Evolutionary conservation across 2,329 filamentous ascomycete species (phyloP).

Genomic region (Tricladium varicosporioides): DNA sequence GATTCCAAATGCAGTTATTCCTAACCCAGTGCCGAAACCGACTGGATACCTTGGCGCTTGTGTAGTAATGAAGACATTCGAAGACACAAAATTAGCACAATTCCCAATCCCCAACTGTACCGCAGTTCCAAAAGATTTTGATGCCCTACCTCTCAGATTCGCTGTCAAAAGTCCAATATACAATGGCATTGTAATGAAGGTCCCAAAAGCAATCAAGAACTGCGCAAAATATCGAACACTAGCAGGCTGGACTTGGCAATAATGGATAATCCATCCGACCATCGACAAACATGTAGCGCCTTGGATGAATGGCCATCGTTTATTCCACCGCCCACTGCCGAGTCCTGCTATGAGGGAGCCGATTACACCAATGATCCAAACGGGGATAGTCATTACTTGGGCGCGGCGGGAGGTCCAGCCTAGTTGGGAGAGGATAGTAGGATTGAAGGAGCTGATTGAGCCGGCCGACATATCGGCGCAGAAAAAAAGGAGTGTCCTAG

Average conservation of each 20-base stretch:
- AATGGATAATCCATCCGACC: conserved; percentile 30
- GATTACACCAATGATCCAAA: conserved; percentile 34
- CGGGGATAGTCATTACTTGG: conserved; percentile 38
- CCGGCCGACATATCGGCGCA: conserved; percentile 37
- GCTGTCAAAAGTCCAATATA: conserved; percentile 38
- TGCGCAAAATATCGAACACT: conserved; percentile 36
- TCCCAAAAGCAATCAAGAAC: conserved; percentile 35
- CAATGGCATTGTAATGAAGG: conserved; percentile 35
- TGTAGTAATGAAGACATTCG: conserved; percentile 41
- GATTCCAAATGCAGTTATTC: conserved; percentile 22
- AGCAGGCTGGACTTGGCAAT: background rate
- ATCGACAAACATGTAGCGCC: conserved; percentile 35
- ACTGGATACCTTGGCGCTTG: conserved; percentile 39
- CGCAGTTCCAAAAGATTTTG: conserved; percentile 41
- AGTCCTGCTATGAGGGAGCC: conserved; percentile 32
- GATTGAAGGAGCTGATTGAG: conserved; percentile 35
- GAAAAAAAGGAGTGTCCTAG: conserved; percentile 28
- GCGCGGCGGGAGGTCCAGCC: conserved; percentile 34
- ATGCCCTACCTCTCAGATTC: conserved; percentile 41
- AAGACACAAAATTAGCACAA: conserved; percentile 42
- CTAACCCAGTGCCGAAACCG: conserved; percentile 39
- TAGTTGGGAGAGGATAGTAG: conserved; percentile 35
- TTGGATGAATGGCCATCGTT: conserved; percentile 38
- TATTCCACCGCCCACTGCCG: conserved; percentile 32
- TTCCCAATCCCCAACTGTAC: conserved; percentile 44